Conservation (phyloP, 768 basidiomycete species). For the Calocybe gangraenosa region DNA sequence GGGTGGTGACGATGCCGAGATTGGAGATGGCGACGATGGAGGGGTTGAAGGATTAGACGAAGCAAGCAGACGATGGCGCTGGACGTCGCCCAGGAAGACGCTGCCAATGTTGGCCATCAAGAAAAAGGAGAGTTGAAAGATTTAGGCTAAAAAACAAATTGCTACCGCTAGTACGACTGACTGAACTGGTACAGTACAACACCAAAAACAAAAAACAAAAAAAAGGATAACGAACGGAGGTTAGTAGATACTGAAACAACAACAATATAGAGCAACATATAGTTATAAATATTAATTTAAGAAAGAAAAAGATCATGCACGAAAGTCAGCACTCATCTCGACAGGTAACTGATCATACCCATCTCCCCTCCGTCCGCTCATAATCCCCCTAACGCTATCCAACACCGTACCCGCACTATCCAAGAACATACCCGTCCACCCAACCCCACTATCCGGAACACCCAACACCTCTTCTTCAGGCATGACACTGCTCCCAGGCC, state of each 20-base stretch:
- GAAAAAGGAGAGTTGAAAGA: too few species aligned
- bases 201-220: too few species aligned
- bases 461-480: constrained; percentile 38
- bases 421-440: constrained; percentile 42
- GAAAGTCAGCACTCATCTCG: constrained; percentile 46
- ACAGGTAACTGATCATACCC: constrained; percentile 74
- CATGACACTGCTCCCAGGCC: constrained; percentile 69
- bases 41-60: constrained; percentile 27
- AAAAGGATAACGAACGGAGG: too few species aligned
- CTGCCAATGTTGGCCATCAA: constrained; percentile 55
- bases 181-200: too few species aligned
- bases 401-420: constrained; percentile 39
- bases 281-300: too few species aligned
- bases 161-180: too few species aligned
- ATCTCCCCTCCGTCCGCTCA: constrained; percentile 34
- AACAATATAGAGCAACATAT: too few species aligned
- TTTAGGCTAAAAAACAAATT: too few species aligned
- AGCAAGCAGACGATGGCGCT: constrained; percentile 54
- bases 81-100: constrained; percentile 77
- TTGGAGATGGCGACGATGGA: constrained; percentile 31
- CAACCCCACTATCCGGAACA: constrained; percentile 26
- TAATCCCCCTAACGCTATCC: constrained; percentile 34
- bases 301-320: too few species aligned
- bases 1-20: constrained; percentile 27
- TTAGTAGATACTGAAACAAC: too few species aligned